Percentiles rank a stretch among this genome's conserved stretches.
These are phyloP conservation scores for Trichomonascaceae sp. DNA, from an alignment of 1,139 yeast species.

Conservation along the genomic window DNA sequence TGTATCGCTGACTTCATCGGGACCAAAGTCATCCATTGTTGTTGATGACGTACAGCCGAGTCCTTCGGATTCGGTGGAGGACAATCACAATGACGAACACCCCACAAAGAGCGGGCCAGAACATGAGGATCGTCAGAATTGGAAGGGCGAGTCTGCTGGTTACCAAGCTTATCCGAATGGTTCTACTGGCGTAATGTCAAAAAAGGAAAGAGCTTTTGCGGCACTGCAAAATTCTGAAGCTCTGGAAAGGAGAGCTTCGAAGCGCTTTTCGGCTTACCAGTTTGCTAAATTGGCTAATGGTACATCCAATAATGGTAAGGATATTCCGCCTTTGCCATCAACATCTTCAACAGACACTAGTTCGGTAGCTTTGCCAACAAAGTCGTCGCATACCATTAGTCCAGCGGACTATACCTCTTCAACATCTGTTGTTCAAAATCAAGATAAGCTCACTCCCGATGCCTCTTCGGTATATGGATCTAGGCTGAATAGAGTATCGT, in stretches of 20 bases:
- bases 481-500: background rate
- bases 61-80: background rate
- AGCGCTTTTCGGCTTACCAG: conserved; percentile 89
- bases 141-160: background rate
- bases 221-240: conserved; percentile 78
- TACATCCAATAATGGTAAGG: conserved; percentile 23
- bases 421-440: conserved; percentile 15
- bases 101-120: background rate
- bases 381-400: conserved; percentile 22
- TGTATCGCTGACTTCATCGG: conserved; percentile 10
- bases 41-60: background rate
- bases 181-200: conserved; percentile 1
- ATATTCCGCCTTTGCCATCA: conserved; percentile 29
- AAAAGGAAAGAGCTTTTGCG: conserved; percentile 51
- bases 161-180: background rate
- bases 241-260: conserved; percentile 83
- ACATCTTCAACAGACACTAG: conserved; percentile 1
- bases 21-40: background rate
- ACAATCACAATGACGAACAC: background rate
- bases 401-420: conserved; percentile 26
- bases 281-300: conserved; percentile 67
- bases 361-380: conserved; percentile 22
- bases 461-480: background rate
- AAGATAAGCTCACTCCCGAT: background rate
- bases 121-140: background rate